A percentile compares a stretch with the other conserved stretches of the same genome.
phyloP scores from a whole-genome alignment of 2,329 filamentous ascomycete species.

The Pseudohalonectria lignicola region DNA sequence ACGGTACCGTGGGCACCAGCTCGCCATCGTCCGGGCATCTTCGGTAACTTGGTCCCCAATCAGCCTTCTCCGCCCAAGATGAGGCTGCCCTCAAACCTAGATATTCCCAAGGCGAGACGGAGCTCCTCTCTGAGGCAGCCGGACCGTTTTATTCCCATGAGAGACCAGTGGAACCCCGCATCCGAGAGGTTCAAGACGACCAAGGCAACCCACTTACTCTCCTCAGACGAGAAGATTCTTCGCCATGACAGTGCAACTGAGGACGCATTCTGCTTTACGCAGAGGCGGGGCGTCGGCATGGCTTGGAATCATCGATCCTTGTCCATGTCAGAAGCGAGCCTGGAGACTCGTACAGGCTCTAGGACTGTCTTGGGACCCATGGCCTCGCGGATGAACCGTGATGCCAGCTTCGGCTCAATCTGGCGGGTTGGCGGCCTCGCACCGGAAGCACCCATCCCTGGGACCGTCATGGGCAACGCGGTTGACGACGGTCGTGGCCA shows the following conservation, averaged over 20 bases:
- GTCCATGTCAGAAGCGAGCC: slow-evolving; percentile 17
- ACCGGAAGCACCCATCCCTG: slow-evolving; percentile 22
- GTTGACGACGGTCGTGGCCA: slow-evolving; percentile 54
- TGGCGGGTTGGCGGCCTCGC: slow-evolving; percentile 69
- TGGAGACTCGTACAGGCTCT: slow-evolving; percentile 12
- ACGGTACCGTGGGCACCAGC: no score
- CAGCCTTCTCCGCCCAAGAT: neutral
- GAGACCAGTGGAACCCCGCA: slow-evolving; percentile 20
- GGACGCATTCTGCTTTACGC: slow-evolving; percentile 30
- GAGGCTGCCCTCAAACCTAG: slow-evolving; percentile 12
- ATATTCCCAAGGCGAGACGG: no score
- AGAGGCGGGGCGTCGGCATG: slow-evolving; percentile 15
- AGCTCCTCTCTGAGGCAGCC: slow-evolving; percentile 13
- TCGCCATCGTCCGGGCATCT: no score
- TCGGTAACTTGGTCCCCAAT: no score
- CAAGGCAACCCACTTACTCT: slow-evolving; percentile 29
- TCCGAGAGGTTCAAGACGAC: slow-evolving; percentile 34
- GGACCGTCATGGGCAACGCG: no score
- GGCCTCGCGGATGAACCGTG: neutral
- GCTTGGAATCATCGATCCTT: slow-evolving; percentile 10
- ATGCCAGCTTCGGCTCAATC: slow-evolving; percentile 51
- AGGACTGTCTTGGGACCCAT: slow-evolving; percentile 14
- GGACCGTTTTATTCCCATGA: slow-evolving; percentile 40
- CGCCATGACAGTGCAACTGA: slow-evolving; percentile 27
- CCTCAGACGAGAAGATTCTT: slow-evolving; percentile 29